Percentiles rank a stretch among this genome's conserved stretches.
Conservation (phyloP, 1,284 basidiomycete species). For the Gymnopus androsaceus region DNA sequence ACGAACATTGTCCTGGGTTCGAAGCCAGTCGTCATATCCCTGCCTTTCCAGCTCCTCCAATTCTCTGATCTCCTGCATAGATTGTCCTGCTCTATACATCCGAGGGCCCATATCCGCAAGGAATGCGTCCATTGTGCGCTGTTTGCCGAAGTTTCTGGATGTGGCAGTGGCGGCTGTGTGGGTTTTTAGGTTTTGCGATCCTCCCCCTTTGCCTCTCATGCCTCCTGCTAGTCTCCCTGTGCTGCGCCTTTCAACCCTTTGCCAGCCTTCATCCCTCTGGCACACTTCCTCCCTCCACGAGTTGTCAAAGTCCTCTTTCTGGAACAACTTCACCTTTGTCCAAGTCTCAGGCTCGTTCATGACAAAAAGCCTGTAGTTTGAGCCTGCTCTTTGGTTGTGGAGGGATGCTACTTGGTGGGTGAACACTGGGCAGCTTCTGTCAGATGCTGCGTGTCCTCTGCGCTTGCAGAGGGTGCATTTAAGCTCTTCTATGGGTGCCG, state of each 20-base stretch:
- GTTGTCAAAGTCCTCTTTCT: neutral
- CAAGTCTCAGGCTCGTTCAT: slow-evolving; percentile 12
- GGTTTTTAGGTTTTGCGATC: too few species aligned
- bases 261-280: neutral
- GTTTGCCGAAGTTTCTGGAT: too few species aligned
- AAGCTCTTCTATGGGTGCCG: neutral
- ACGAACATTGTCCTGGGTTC: too few species aligned
- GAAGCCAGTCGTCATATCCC: too few species aligned
- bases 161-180: neutral
- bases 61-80: too few species aligned
- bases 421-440: slow-evolving; percentile 14
- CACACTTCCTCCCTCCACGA: neutral
- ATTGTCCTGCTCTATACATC: too few species aligned
- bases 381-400: slow-evolving; percentile 7
- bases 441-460: slow-evolving; percentile 17
- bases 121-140: too few species aligned
- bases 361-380: slow-evolving; percentile 18
- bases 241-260: neutral
- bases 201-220: neutral
- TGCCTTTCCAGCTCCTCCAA: too few species aligned
- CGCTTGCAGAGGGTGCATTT: slow-evolving; percentile 13
- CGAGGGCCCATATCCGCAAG: too few species aligned
- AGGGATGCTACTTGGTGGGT: neutral
- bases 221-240: neutral
- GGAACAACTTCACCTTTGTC: neutral